Evolutionary conservation across 768 basidiomycete genomes (phyloP).

Genomic region (Mycena maculata): DNA sequence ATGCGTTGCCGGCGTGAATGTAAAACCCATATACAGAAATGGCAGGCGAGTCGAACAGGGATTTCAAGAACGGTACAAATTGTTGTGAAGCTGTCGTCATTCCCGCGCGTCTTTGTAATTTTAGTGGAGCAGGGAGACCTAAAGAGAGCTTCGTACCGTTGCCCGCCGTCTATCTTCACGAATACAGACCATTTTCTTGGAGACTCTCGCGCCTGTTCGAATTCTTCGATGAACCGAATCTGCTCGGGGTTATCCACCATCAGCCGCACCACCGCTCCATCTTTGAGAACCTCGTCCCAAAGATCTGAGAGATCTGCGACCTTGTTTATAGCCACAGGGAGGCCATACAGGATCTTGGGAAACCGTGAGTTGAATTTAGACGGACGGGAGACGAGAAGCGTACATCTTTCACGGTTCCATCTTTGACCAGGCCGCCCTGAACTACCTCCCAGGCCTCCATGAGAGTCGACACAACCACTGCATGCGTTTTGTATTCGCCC

Average conservation of each 20-base stretch:
- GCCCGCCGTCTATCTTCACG: conserved; percentile 83
- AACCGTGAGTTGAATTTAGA: neutral
- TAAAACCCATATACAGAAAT: conserved; percentile 87
- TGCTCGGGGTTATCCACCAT: conserved; percentile 84
- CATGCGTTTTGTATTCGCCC: conserved; percentile 60
- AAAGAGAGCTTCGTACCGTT: conserved; percentile 63
- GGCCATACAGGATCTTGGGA: conserved; percentile 80
- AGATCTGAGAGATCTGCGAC: conserved; percentile 74
- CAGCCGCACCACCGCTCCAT: conserved; percentile 73
- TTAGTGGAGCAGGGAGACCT: conserved; percentile 27
- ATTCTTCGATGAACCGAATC: conserved; percentile 70
- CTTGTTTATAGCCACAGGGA: conserved; percentile 79
- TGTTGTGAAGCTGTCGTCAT: conserved; percentile 61
- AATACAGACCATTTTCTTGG: conserved; percentile 77
- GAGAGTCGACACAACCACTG: conserved; percentile 84
- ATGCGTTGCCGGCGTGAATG: conserved; percentile 81
- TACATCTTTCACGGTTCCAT: conserved; percentile 84
- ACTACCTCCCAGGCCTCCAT: conserved; percentile 86
- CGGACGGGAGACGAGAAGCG: conserved; percentile 40
- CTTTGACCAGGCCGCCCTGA: conserved; percentile 72
- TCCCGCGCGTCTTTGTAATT: conserved; percentile 74
- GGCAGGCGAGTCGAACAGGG: conserved; percentile 63
- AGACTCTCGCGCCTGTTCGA: conserved; percentile 55
- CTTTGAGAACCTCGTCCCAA: conserved; percentile 62
- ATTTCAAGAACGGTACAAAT: conserved; percentile 66